phyloP scores from a whole-genome alignment of 208 protist genomes.

The Wallacemonas collosoma region DNA sequence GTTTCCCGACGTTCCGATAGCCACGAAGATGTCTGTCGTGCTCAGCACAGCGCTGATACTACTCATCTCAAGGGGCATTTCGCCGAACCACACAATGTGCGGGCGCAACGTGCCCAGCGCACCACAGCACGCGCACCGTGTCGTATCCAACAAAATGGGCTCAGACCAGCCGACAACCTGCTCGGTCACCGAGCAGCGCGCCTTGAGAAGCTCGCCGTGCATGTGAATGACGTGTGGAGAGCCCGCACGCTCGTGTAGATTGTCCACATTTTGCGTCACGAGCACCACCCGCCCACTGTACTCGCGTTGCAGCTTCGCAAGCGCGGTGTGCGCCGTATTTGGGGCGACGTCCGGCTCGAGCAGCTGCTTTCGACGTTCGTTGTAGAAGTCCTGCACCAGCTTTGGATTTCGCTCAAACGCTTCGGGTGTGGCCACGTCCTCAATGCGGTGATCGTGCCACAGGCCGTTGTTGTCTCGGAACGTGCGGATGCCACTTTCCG shows the following conservation, averaged over 20 bases:
- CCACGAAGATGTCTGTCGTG: slow-evolving; percentile 64
- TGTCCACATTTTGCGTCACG: slow-evolving; percentile 82
- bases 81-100: slow-evolving; percentile 86
- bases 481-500: slow-evolving; percentile 66
- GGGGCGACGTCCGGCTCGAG: slow-evolving; percentile 36
- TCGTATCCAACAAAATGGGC: slow-evolving; percentile 35
- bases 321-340: slow-evolving; percentile 55
- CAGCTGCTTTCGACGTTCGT: slow-evolving; percentile 48
- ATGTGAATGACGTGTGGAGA: slow-evolving; percentile 72
- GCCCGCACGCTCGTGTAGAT: slow-evolving; percentile 75
- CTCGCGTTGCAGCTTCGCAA: slow-evolving; percentile 52
- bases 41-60: slow-evolving; percentile 39
- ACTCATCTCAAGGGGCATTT: slow-evolving; percentile 75
- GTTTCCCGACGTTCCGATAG: slow-evolving; percentile 72
- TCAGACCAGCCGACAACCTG: slow-evolving; percentile 31
- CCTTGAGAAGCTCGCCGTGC: slow-evolving; percentile 82
- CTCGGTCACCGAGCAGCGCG: slow-evolving; percentile 47
- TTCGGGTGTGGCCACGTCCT: slow-evolving; percentile 63
- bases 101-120: slow-evolving; percentile 58
- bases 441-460: slow-evolving; percentile 75
- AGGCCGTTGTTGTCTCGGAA: slow-evolving; percentile 65
- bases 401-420: slow-evolving; percentile 47
- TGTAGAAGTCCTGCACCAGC: slow-evolving; percentile 74
- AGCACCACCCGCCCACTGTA: slow-evolving; percentile 44
- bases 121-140: slow-evolving; percentile 50